Conservation (phyloP, 345 rosid species). For the Gossypium longicalyx region DNA sequence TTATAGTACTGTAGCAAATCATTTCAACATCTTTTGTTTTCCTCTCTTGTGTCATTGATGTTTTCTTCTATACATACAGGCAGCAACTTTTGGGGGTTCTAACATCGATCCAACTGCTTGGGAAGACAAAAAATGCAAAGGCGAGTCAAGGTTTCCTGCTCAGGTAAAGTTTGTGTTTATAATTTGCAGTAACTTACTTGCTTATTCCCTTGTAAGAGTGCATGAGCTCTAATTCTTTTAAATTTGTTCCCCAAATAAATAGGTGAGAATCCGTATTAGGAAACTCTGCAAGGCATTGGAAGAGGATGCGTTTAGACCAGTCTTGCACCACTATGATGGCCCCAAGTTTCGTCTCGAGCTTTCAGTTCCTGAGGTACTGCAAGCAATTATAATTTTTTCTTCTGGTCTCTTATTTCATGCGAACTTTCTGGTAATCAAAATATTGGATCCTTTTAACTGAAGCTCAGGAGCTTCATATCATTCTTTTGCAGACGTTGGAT, state of each 20-base stretch:
- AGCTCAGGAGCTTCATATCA: not conserved
- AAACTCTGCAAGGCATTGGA: constrained; percentile 93
- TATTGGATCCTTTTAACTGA: not conserved
- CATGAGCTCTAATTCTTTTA: not conserved
- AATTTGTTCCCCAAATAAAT: not conserved
- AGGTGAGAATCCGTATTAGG: constrained; percentile 84
- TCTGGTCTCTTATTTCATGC: not conserved
- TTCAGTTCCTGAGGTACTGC: constrained; percentile 90
- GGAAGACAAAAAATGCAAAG: constrained; percentile 99
- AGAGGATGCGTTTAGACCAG: constrained; percentile 96
- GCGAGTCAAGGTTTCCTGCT: constrained; percentile 97
- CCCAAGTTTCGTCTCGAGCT: constrained; percentile 98
- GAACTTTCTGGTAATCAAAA: not conserved
- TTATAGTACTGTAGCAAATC: not conserved
- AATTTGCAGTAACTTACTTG: not conserved
- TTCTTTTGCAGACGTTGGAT: constrained; percentile 68
- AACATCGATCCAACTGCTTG: constrained; percentile 99
- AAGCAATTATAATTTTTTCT: not conserved
- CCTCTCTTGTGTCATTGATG: not conserved
- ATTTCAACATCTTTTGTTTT: not conserved
- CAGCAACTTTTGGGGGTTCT: constrained; percentile 91
- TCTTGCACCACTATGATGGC: constrained; percentile 93
- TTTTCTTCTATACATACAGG: constrained; percentile 38
- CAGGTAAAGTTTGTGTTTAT: constrained; percentile 47
- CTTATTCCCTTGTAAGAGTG: not conserved